Evolutionary conservation across 805 yeast species (phyloP), one percentile per base, ranked within the genome.

Genomic region (Sugiyamaella mastotermitis): DNA sequence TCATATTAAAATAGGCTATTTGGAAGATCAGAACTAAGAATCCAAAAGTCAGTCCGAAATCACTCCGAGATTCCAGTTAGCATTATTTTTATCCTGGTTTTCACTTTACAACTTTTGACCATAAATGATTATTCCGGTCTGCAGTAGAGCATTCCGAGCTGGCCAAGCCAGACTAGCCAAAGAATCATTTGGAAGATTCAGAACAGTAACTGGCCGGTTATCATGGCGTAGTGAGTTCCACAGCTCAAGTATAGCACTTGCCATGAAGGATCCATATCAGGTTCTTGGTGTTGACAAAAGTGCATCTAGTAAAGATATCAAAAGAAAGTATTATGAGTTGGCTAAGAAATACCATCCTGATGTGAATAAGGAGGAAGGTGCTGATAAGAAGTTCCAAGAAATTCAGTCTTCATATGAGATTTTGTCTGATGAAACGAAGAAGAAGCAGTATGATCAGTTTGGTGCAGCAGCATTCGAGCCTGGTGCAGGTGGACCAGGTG

Each of bases 321-420:
- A 92, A 62, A 88, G 88, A 61, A 90, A 95, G 2, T 92, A 92
- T 65, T 87, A 87, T 59, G 81, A 86, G 55, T 67, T 92, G 47
- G 98, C 97, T 11, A 92, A 92, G 61, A 75, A 90, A 59, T 87
- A 69, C 61, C 99, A 92, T 61, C 99, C 99, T 0, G 99, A 92
- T 65, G 84, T 92, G 31, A 92, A 90, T 61, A 92, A 90, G 61
- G 96, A 84, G 47, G 74, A 76, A 18, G 90, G 74, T 14, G 92
- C 97, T 0, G 95, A 90, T 52, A 76, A 77, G 55, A 78, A 78
- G 60, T 92, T 92, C 65, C 97, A 92, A 55, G 85, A 83, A 53
- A 74, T 92, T 48, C 97, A 90, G 57, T 92, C 83, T 47, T 94
- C 97, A 1, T 92, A 94, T 56, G 99, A 92, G 61, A 76, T 92